Evolutionary conservation across 139 green algal species (phyloP).

Genomic region (Chlamydomonas asymmetrica): DNA sequence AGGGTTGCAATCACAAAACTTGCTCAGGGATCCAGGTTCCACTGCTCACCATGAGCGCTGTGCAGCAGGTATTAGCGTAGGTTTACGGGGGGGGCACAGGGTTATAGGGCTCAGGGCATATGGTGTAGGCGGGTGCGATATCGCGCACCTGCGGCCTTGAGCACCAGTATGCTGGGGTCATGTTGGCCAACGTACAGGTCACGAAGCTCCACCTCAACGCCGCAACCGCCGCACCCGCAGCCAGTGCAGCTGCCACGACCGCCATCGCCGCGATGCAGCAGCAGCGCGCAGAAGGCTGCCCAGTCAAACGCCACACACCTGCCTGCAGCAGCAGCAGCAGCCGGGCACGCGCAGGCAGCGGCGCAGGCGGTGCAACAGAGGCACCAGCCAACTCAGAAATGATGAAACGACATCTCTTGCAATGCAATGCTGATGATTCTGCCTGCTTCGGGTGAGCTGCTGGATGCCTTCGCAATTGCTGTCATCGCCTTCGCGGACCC

Average conservation of each 20-base stretch:
- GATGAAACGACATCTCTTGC: neutral
- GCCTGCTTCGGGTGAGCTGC: too few species aligned
- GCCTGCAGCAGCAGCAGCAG: conserved; percentile 15
- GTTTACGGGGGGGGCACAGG: neutral
- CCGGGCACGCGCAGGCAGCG: neutral
- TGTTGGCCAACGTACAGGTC: conserved; percentile 35
- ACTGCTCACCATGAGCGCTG: neutral
- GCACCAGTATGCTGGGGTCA: conserved; percentile 34
- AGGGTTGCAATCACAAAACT: neutral
- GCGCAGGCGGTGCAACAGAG: neutral
- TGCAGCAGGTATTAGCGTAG: neutral
- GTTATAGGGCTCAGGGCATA: too few species aligned
- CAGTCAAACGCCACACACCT: conserved; percentile 55
- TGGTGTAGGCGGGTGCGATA: too few species aligned
- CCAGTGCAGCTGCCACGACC: too few species aligned
- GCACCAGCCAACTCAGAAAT: neutral
- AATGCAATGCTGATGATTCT: too few species aligned
- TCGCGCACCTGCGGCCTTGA: conserved; percentile 20
- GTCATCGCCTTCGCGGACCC: neutral
- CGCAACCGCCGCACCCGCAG: neutral
- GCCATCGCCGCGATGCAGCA: too few species aligned
- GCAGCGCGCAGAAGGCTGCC: conserved; percentile 43
- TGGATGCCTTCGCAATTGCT: neutral
- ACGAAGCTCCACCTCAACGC: conserved; percentile 14
- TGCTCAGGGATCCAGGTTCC: neutral